Evolutionary conservation across 2,329 filamentous ascomycete genomes (phyloP).

Genomic region (Fusarium camptoceras): DNA sequence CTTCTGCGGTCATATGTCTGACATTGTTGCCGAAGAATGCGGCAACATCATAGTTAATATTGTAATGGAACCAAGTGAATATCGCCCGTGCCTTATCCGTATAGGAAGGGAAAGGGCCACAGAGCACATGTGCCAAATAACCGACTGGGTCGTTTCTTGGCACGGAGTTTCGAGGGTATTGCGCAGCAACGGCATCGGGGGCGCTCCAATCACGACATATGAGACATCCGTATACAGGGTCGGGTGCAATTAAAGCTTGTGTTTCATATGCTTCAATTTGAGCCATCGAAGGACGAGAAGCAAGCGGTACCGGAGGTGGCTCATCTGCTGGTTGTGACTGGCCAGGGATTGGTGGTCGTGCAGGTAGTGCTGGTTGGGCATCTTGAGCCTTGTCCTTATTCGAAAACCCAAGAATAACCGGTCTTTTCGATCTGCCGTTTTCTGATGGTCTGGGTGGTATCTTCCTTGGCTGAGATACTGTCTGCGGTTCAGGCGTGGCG

Average conservation of each 20-base stretch:
- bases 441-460: conserved; percentile 32
- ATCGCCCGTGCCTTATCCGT: conserved; percentile 95
- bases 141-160: conserved; percentile 73
- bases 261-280: conserved; percentile 61
- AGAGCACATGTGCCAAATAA: conserved; percentile 83
- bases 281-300: conserved; percentile 63
- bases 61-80: conserved; percentile 96
- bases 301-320: conserved; percentile 65
- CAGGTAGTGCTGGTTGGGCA: conserved; percentile 25
- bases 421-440: conserved; percentile 31
- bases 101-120: conserved; percentile 79
- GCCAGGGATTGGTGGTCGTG: conserved; percentile 34
- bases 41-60: conserved; percentile 84
- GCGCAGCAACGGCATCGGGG: conserved; percentile 81
- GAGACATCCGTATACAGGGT: conserved; percentile 68
- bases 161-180: conserved; percentile 78
- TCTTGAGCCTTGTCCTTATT: conserved; percentile 23
- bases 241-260: conserved; percentile 46
- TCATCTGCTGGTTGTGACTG: conserved; percentile 47
- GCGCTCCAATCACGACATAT: conserved; percentile 88
- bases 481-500: conserved; percentile 18
- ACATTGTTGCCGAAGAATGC: conserved; percentile 82
- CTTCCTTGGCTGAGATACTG: conserved; percentile 26
- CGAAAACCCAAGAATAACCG: conserved; percentile 33
- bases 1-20: conserved; percentile 73